Evolutionary conservation across 2,329 filamentous ascomycete species (phyloP), one percentile per base, ranked within the genome.

Genomic region (Cercospora canescens): DNA sequence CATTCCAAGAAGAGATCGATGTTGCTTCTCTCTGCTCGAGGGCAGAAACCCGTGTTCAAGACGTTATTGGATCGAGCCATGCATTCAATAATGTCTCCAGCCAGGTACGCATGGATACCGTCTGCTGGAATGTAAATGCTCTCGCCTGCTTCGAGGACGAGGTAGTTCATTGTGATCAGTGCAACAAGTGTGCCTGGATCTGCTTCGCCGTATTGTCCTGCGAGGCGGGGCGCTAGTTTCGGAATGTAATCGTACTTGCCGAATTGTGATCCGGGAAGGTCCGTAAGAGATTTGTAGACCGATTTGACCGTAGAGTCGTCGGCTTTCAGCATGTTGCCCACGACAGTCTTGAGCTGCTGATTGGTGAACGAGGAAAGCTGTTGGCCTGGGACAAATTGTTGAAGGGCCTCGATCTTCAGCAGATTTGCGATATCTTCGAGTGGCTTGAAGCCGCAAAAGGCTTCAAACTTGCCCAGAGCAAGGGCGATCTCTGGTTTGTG

Each of bases 401-500:
- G 79, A 0, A 91, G 79, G 3, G 84, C 81, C 30, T 85, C 79
- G 28, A 90, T 78, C 45, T 84, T 64, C 73, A 92, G 84, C 1
- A 92, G 78, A 0, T 81, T 74, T 34, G 87, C 78, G 64, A 93
- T 88, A 2, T 88, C 81, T 9, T 78, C 73, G 0, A 91, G 79
- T 0, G 89, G 87, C 74, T 91, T 93, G 81, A 89, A 93, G 6
- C 91, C 91, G 9, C 88, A 89, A 71, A 94, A 93, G 0, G 90
- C 87, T 76, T 93, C 90, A 72, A 94, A 93, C 24, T 87, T 85
- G 12, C 85, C 83, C 1, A 93, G 79, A 0, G 91, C 90, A 1
- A 94, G 81, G 0, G 91, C 90, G 61, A 94, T 93, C 75, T 94
- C 91, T 1, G 91, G 91, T 78, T 93, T 93, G 81, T 93, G 90